These are phyloP conservation scores for Gillenia trifoliata DNA, from an alignment of 306 rosid genomes.

Conservation along the genomic window DNA sequence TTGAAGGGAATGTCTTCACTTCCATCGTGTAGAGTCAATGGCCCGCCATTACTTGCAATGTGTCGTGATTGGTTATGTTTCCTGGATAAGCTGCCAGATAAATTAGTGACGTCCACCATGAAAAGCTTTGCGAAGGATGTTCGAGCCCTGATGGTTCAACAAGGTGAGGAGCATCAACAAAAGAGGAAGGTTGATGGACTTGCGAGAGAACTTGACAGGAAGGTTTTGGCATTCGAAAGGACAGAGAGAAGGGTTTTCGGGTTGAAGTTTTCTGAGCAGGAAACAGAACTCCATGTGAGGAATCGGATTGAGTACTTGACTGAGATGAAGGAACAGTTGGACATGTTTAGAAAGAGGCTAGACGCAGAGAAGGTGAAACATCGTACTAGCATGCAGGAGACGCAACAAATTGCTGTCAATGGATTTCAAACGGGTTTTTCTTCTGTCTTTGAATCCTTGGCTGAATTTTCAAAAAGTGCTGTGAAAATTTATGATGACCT, in stretches of 20 bases:
- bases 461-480: slow-evolving; percentile 58
- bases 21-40: slow-evolving; percentile 32
- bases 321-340: slow-evolving; percentile 52
- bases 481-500: slow-evolving; percentile 54
- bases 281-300: slow-evolving; percentile 31
- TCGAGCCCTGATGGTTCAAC: slow-evolving; percentile 49
- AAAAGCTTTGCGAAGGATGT: slow-evolving; percentile 48
- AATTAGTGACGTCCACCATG: slow-evolving; percentile 45
- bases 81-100: slow-evolving; percentile 48
- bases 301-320: slow-evolving; percentile 35
- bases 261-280: slow-evolving; percentile 29
- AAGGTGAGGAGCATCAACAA: slow-evolving; percentile 66
- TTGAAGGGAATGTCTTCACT: slow-evolving; percentile 36
- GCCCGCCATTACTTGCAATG: slow-evolving; percentile 55
- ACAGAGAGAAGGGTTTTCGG: slow-evolving; percentile 46
- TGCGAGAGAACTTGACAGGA: slow-evolving; percentile 53
- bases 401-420: slow-evolving; percentile 37
- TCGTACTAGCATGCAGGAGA: slow-evolving; percentile 53
- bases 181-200: slow-evolving; percentile 59
- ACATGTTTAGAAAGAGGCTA: slow-evolving; percentile 38
- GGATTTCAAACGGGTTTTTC: slow-evolving; percentile 63
- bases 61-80: slow-evolving; percentile 54
- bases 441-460: slow-evolving; percentile 50
- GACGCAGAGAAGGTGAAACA: slow-evolving; percentile 61
- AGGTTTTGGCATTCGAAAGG: slow-evolving; percentile 34